phyloP scores from a whole-genome alignment of 306 rosid genomes.

The Dryas drummondii region DNA sequence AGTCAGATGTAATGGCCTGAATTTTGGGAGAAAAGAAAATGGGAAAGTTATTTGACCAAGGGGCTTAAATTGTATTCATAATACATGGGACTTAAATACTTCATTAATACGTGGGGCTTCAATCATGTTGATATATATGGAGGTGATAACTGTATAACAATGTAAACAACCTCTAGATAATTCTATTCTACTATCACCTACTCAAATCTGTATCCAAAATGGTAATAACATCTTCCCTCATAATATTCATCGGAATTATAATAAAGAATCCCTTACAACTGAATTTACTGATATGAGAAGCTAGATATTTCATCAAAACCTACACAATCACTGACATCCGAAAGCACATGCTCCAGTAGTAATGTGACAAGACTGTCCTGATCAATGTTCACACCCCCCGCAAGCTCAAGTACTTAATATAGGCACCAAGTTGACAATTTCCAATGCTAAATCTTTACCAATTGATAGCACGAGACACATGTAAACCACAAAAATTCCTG shows the following conservation, averaged over 20 bases:
- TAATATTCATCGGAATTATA: neutral
- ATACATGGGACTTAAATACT: too few relatives aligned
- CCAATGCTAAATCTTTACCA: neutral
- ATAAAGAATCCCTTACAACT: neutral
- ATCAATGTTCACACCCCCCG: neutral
- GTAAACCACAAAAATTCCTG: neutral
- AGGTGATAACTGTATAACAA: too few relatives aligned
- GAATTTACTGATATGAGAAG: neutral
- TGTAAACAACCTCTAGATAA: too few relatives aligned
- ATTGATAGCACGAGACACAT: neutral
- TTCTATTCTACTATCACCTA: neutral
- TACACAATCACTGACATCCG: neutral
- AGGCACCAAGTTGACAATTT: slow-evolving; percentile 1
- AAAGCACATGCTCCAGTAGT: neutral
- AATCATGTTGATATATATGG: too few relatives aligned
- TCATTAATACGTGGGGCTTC: too few relatives aligned
- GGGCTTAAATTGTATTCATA: too few relatives aligned
- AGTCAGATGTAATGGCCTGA: too few relatives aligned
- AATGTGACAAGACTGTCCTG: neutral
- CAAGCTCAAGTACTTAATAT: slow-evolving; percentile 1
- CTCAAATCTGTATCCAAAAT: neutral
- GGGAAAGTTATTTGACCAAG: too few relatives aligned
- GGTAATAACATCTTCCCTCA: neutral
- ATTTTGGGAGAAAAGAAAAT: too few relatives aligned
- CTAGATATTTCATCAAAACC: slow-evolving; percentile 14